These are phyloP conservation scores for Plenodomus tracheiphilus DNA, from an alignment of 2,329 filamentous ascomycete genomes.

Conservation along the genomic window DNA sequence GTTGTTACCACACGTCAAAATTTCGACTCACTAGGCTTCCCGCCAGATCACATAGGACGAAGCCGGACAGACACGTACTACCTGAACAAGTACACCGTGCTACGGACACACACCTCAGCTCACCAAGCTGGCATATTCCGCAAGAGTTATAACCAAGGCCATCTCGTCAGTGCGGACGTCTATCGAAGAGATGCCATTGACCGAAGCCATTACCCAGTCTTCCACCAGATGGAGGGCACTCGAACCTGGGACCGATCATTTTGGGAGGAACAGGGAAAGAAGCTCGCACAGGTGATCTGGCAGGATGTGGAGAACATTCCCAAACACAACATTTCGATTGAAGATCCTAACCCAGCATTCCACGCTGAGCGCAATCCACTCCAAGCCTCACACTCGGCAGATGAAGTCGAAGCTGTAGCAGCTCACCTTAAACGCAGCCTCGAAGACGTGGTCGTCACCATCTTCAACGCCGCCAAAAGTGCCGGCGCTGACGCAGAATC, in stretches of 20 bases:
- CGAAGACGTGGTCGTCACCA: constrained; percentile 85
- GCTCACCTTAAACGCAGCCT: constrained; percentile 86
- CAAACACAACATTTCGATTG: constrained; percentile 72
- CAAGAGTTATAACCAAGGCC: constrained; percentile 73
- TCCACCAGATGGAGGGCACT: constrained; percentile 98
- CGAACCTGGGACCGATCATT: constrained; percentile 78
- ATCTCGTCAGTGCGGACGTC: constrained; percentile 90
- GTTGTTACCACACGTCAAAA: constrained; percentile 85
- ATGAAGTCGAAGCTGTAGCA: constrained; percentile 80
- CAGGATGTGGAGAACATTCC: constrained; percentile 73
- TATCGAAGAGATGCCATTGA: constrained; percentile 95
- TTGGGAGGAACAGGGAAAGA: constrained; percentile 50
- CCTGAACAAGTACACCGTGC: constrained; percentile 77
- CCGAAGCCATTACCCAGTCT: constrained; percentile 91
- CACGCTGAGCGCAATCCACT: constrained; percentile 81
- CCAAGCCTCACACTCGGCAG: constrained; percentile 72
- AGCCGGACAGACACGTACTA: constrained; percentile 94
- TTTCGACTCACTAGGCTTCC: constrained; percentile 96
- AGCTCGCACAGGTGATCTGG: constrained; percentile 66
- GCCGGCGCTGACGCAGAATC: constrained; percentile 54
- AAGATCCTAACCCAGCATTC: constrained; percentile 79
- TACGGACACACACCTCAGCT: constrained; percentile 92
- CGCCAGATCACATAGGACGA: constrained; percentile 82
- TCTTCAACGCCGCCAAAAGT: constrained; percentile 77
- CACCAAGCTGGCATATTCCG: constrained; percentile 86